A percentile compares a stretch with the other conserved stretches of the same genome.
Conservation (phyloP, 2,329 filamentous ascomycete species). For the Calycina marina region DNA sequence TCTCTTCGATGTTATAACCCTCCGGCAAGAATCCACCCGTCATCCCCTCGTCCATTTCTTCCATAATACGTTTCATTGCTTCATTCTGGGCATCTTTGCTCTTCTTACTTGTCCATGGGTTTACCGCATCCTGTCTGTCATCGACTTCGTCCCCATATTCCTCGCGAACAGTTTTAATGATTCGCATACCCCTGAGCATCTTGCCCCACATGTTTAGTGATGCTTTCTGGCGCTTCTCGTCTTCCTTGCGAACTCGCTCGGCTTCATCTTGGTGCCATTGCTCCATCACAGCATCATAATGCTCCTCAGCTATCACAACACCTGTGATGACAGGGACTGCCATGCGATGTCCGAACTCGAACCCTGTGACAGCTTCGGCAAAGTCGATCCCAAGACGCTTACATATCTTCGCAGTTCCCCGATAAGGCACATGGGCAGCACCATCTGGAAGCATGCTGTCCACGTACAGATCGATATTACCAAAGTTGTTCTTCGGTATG, state of each 20-base stretch:
- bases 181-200: constrained; percentile 72
- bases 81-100: constrained; percentile 18
- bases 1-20: constrained; percentile 34
- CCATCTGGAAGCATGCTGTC: constrained; percentile 83
- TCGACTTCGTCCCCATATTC: constrained; percentile 55
- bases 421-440: constrained; percentile 69
- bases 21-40: constrained; percentile 48
- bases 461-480: constrained; percentile 92
- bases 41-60: constrained; percentile 32
- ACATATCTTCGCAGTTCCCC: constrained; percentile 66
- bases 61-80: constrained; percentile 16
- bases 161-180: constrained; percentile 59
- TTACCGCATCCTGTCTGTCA: constrained; percentile 37
- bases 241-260: constrained; percentile 63
- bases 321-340: constrained; percentile 86
- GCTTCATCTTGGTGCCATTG: constrained; percentile 66
- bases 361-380: constrained; percentile 88
- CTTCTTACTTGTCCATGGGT: constrained; percentile 32
- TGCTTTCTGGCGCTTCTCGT: constrained; percentile 64
- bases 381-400: constrained; percentile 75
- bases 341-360: constrained; percentile 90
- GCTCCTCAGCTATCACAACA: constrained; percentile 73
- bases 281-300: constrained; percentile 59
- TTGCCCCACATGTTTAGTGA: constrained; percentile 71
- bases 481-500: constrained; percentile 89